Percentiles rank a stretch among this genome's conserved stretches.
Conservation (phyloP, 1,284 basidiomycete species). For the Tausonia pullulans region DNA sequence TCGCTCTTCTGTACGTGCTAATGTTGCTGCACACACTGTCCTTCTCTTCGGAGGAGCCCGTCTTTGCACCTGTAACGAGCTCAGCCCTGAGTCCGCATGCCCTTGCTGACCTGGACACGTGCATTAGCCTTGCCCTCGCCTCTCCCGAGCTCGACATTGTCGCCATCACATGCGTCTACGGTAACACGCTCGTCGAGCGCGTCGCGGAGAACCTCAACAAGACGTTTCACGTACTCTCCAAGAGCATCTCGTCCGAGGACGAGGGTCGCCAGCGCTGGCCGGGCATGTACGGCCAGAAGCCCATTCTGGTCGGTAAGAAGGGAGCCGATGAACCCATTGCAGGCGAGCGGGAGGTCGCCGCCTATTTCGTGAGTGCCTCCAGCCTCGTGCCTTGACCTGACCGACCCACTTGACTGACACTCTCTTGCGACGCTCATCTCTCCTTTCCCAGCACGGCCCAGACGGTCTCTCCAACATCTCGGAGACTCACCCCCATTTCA, state of each 20-base stretch:
- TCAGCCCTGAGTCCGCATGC: slow-evolving; percentile 36
- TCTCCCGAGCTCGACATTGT: slow-evolving; percentile 50
- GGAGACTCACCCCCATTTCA: slow-evolving; percentile 61
- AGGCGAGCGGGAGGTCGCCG: slow-evolving; percentile 65
- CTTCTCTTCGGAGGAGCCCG: too few species aligned
- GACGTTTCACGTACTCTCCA: slow-evolving; percentile 57
- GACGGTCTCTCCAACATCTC: slow-evolving; percentile 72
- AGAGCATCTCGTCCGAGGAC: slow-evolving; percentile 44
- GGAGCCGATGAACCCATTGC: slow-evolving; percentile 63
- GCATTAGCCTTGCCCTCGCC: slow-evolving; percentile 22
- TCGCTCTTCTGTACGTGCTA: slow-evolving; percentile 44
- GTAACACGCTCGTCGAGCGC: slow-evolving; percentile 52
- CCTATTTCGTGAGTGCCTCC: slow-evolving; percentile 52
- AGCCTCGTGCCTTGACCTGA: background rate
- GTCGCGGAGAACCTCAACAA: slow-evolving; percentile 58
- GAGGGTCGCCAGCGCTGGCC: slow-evolving; percentile 55
- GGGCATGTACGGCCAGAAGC: slow-evolving; percentile 38
- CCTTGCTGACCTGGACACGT: slow-evolving; percentile 45
- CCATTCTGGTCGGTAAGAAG: slow-evolving; percentile 45
- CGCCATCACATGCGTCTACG: slow-evolving; percentile 65
- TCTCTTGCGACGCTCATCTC: background rate
- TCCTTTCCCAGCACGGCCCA: slow-evolving; percentile 41
- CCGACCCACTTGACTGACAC: background rate
- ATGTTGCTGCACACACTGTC: too few species aligned
- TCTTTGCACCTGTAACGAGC: too few species aligned